These are phyloP conservation scores for Rhizoctonia solani DNA, from an alignment of 1,284 basidiomycete genomes.

Conservation along the genomic window DNA sequence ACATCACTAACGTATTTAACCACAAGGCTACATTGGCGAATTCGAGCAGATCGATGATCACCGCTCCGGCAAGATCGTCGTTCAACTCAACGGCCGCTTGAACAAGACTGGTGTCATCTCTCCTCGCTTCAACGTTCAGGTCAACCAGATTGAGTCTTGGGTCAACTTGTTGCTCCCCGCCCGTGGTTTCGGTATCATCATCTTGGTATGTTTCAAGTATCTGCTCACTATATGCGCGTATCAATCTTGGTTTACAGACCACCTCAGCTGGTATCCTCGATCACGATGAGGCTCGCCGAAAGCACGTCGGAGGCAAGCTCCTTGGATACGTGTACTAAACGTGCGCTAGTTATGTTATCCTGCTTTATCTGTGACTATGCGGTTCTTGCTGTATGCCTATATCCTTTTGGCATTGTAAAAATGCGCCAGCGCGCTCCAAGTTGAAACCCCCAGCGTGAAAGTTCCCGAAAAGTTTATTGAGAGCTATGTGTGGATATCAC, in stretches of 20 bases:
- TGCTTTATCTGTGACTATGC: slow-evolving; percentile 7
- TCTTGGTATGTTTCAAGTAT: slow-evolving; percentile 62
- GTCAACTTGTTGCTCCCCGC: slow-evolving; percentile 92
- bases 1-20: slow-evolving; percentile 26
- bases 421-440: slow-evolving; percentile 11
- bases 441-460: neutral
- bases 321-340: slow-evolving; percentile 78
- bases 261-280: slow-evolving; percentile 99
- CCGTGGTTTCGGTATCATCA: slow-evolving; percentile 96
- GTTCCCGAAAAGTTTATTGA: neutral
- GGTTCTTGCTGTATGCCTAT: slow-evolving; percentile 22
- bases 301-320: slow-evolving; percentile 94
- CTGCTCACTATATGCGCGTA: neutral
- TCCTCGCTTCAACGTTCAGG: slow-evolving; percentile 95
- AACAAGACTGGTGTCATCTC: slow-evolving; percentile 99
- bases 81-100: slow-evolving; percentile 97
- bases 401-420: slow-evolving; percentile 30
- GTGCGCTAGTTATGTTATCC: slow-evolving; percentile 29
- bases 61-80: slow-evolving; percentile 97
- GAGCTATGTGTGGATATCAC: neutral
- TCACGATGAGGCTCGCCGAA: slow-evolving; percentile 98
- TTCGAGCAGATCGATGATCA: slow-evolving; percentile 99
- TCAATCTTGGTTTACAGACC: slow-evolving; percentile 57
- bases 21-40: slow-evolving; percentile 94
- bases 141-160: slow-evolving; percentile 91